Base-by-base conservation (phyloP, 2,329 filamentous ascomycete species). In the Trichoderma lentiforme region DNA sequence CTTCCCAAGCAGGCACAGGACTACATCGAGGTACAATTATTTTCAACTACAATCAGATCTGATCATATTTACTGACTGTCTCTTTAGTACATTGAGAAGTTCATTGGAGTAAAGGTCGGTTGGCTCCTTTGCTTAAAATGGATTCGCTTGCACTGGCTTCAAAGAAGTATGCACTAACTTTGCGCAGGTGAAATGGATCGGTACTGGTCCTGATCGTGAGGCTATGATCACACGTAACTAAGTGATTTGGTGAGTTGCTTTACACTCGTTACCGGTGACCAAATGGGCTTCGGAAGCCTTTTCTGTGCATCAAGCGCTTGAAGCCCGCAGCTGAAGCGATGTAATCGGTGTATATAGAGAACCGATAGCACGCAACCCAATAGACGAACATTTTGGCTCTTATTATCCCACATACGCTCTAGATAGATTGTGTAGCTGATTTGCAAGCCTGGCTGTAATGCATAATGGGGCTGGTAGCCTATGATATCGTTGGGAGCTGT, bases 281-380 rank as follows among this genome's bases (percentile, higher is more conserved):
- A 21, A 21, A 1, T 6, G n/a, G 4, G 1, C 43, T 21, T 51
- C 2, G 43, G n/a, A 6, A 21, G n/a, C 43, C 43, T 21, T 51
- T 21, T 12, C 18, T 12, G 9, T 3, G n/a, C 43, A 12, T 21
- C 43, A 21, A 21, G n/a, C 0, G n/a, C 43, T 21, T 47, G 43
- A 47, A 21, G 43, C n/a, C 2, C 9, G 8, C 6, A 18, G 4
- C n/a, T 6, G 9, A 51, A 51, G 43, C n/a, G 0, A 9, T 21
- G 9, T 21, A 4, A 12, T 51, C 15, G n/a, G 43, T 51, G 4
- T 51, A 21, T n/a, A 11, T 8, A 51, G 43, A 51, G n/a, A 21
- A 21, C 2, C n/a, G 43, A 12, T 51, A 6, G 0, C 73, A 4
- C n/a, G 30, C 30, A 21, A 36, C 5, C 30, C 12, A 94, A 85